Conservation (phyloP, 441 rosid species). For the Francoa sonchifolia region DNA sequence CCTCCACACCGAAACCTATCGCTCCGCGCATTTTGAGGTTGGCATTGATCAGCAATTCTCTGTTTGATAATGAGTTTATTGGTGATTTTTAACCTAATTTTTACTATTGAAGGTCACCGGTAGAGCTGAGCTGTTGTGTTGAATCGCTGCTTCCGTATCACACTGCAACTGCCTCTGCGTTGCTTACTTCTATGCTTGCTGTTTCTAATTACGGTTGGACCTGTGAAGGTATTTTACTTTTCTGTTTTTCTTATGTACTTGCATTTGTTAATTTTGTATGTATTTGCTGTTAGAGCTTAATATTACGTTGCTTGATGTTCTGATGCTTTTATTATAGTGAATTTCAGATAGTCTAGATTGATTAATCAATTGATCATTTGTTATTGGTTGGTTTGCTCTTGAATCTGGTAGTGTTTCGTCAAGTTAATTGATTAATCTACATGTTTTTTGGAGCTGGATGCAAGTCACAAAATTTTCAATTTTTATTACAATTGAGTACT, state of each 20-base stretch:
- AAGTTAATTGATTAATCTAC: too few relatives aligned
- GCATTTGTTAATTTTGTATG: background rate
- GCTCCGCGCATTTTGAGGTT: too few relatives aligned
- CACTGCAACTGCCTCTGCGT: constrained; percentile 76
- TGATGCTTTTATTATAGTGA: background rate
- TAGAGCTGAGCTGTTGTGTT: constrained; percentile 60
- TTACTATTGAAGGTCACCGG: constrained; percentile 81
- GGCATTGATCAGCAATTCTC: too few relatives aligned
- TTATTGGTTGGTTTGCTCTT: too few relatives aligned
- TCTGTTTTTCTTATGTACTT: background rate
- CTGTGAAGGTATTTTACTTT: constrained; percentile 55
- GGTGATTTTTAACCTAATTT: too few relatives aligned
- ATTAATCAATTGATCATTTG: background rate
- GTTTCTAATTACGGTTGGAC: constrained; percentile 55
- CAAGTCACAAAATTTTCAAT: too few relatives aligned
- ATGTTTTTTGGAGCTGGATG: too few relatives aligned
- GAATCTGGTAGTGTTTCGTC: too few relatives aligned
- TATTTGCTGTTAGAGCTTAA: background rate
- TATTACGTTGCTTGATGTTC: constrained; percentile 1
- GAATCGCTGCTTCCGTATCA: constrained; percentile 77
- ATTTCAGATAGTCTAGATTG: too few relatives aligned
- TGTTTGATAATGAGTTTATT: too few relatives aligned
- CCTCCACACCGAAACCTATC: too few relatives aligned
- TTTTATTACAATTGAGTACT: too few relatives aligned
- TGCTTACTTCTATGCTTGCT: constrained; percentile 80